A percentile compares a stretch with the other conserved stretches of the same genome.
phyloP scores from a whole-genome alignment of 192 early-diverging fungal genomes.

The Coemansia biformis region DNA sequence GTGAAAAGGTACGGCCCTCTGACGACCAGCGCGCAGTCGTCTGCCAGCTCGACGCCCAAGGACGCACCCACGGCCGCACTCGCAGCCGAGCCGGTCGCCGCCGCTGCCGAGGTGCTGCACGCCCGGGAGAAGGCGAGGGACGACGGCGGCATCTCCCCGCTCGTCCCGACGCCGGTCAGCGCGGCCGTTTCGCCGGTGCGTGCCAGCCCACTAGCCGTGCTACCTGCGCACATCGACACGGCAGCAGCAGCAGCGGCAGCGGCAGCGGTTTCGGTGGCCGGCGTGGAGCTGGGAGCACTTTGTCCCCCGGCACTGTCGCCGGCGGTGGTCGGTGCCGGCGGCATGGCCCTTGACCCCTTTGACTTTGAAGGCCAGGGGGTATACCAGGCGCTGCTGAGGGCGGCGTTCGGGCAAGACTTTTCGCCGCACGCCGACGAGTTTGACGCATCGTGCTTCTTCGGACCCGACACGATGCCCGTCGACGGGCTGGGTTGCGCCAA shows the following conservation, averaged over 20 bases:
- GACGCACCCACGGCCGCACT: neutral
- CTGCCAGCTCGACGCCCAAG: constrained; percentile 4
- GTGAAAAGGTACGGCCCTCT: constrained; percentile 39
- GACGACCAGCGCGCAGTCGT: constrained; percentile 5
- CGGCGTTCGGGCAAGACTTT: constrained; percentile 23
- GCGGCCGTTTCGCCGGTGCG: too few species aligned
- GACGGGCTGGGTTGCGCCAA: constrained; percentile 14
- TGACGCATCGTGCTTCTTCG: constrained; percentile 34
- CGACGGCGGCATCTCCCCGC: too few species aligned
- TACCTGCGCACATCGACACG: too few species aligned
- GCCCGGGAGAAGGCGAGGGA: neutral
- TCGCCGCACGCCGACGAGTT: constrained; percentile 32
- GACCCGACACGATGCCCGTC: constrained; percentile 9
- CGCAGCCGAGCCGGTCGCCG: neutral
- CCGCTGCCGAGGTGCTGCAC: neutral
- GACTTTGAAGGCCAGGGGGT: constrained; percentile 8
- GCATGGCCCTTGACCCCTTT: constrained; percentile 2
- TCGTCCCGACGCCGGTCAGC: too few species aligned
- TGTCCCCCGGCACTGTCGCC: constrained; percentile 1
- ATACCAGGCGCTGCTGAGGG: constrained; percentile 17
- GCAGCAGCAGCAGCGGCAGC: too few species aligned
- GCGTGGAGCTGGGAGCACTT: neutral
- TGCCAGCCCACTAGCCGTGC: too few species aligned
- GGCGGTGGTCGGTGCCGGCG: neutral
- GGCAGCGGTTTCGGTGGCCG: neutral